A percentile compares a stretch with the other conserved stretches of the same genome.
Evolutionary conservation across 441 rosid genomes (phyloP).

Genomic region (Breynia disticha): DNA sequence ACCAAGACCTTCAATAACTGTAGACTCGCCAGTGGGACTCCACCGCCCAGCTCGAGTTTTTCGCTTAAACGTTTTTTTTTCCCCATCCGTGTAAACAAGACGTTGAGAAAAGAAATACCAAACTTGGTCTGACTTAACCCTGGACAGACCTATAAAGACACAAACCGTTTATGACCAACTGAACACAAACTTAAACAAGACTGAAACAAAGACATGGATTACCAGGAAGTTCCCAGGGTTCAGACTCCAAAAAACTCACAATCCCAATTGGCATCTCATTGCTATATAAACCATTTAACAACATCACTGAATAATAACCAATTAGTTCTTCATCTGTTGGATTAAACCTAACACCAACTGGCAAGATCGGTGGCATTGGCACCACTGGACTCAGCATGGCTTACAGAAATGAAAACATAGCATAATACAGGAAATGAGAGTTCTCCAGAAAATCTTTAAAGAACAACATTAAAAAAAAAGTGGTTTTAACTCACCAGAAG

Average conservation of each 20-base stretch:
- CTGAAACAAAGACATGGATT: background rate
- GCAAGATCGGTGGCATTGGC: background rate
- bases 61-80: background rate
- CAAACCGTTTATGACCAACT: background rate
- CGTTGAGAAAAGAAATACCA: background rate
- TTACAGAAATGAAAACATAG: background rate
- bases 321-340: background rate
- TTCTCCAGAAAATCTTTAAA: background rate
- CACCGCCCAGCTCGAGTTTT: background rate
- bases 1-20: background rate
- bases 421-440: background rate
- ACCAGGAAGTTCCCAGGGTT: background rate
- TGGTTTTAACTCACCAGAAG: too few species aligned
- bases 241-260: background rate
- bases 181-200: background rate
- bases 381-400: background rate
- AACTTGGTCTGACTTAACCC: background rate
- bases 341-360: background rate
- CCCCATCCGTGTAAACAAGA: background rate
- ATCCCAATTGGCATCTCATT: background rate
- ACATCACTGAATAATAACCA: background rate
- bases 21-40: background rate
- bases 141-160: background rate
- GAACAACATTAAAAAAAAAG: background rate
- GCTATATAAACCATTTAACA: background rate